These are phyloP conservation scores for Aspergillus arachidicola DNA, from an alignment of 2,329 filamentous ascomycete genomes.

Conservation along the genomic window DNA sequence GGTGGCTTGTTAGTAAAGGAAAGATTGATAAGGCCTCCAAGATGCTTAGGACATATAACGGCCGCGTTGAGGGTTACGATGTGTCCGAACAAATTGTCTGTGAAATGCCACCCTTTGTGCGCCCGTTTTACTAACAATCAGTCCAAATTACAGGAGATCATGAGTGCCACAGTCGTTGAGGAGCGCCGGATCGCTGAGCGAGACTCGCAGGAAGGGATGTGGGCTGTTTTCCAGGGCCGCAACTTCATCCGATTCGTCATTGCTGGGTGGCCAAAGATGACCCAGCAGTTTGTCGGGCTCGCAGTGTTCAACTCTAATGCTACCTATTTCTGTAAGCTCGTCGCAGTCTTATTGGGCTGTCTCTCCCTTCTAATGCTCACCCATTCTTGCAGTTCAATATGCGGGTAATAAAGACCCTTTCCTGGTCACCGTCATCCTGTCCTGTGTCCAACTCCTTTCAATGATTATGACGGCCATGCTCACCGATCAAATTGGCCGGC, in stretches of 20 bases:
- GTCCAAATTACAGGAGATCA: slow-evolving; percentile 29
- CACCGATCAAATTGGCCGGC: slow-evolving; percentile 41
- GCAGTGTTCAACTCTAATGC: slow-evolving; percentile 45
- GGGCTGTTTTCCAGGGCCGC: slow-evolving; percentile 42
- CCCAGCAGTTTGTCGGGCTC: slow-evolving; percentile 45
- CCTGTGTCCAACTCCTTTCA: slow-evolving; percentile 46
- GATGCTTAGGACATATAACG: slow-evolving; percentile 31
- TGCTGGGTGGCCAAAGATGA: slow-evolving; percentile 44
- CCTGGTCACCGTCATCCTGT: slow-evolving; percentile 46
- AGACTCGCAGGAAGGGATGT: slow-evolving; percentile 31
- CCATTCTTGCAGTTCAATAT: slow-evolving; percentile 37
- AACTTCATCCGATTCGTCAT: slow-evolving; percentile 43
- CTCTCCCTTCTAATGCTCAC: slow-evolving; percentile 3
- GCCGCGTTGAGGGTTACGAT: slow-evolving; percentile 34
- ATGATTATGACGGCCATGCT: slow-evolving; percentile 41
- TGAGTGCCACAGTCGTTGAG: slow-evolving; percentile 37
- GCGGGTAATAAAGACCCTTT: slow-evolving; percentile 47
- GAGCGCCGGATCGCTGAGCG: slow-evolving; percentile 35
- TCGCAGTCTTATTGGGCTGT: background rate
- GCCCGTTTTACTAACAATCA: background rate
- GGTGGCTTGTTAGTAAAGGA: slow-evolving; percentile 17
- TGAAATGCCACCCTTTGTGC: background rate
- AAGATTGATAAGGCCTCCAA: slow-evolving; percentile 21
- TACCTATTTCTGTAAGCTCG: slow-evolving; percentile 41
- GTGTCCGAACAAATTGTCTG: slow-evolving; percentile 37